Base-by-base conservation (phyloP, 768 basidiomycete genomes). In the Pisolithus microcarpus region DNA sequence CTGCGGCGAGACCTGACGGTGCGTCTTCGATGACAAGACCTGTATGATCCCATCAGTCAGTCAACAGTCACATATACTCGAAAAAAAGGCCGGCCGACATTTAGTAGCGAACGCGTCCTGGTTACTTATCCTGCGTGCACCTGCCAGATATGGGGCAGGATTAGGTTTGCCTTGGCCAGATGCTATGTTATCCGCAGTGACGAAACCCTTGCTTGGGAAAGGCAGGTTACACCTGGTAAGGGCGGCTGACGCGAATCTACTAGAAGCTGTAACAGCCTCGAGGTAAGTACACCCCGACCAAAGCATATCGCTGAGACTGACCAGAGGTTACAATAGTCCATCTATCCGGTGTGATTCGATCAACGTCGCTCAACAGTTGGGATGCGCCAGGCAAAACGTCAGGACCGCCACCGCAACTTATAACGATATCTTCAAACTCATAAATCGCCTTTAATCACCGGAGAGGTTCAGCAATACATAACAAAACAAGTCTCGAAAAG, bases 21-120 rank as follows among this genome's bases (percentile, higher is more conserved):
- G 93, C 91, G 60, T 96, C 93, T 60, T 94, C 91, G 3, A 96
- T 75, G 7, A 95, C 92, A 52, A 95, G 72, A 60, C 87, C 87
- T 90, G 44, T n/a, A 34, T 13, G 28, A 44, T 21, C 43, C 21
- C 37, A 38, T 16, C 24, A 23, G 39, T 53, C 31, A 51, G 46
- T 24, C 37, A 36, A 21, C 11, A 9, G 40, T 9, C 15, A 19
- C 13, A 34, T 46, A 39, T 11, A 10, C 34, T 31, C 21, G 21
- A 28, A 18, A 10, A 16, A 15, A 23, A 37, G 23, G 16, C 59
- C 78, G 51, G 45, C 82, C 86, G 91, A 45, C 79, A 78, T 19
- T 64, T 66, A 1, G 82, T 72, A 44, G 81, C 71, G 21, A 78
- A 74, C n/a, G 70, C 72, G 52, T 84, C 78, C 6, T 46, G 8